These are phyloP conservation scores for Syzygium jambos DNA, from an alignment of 345 rosid species.

Conservation along the genomic window DNA sequence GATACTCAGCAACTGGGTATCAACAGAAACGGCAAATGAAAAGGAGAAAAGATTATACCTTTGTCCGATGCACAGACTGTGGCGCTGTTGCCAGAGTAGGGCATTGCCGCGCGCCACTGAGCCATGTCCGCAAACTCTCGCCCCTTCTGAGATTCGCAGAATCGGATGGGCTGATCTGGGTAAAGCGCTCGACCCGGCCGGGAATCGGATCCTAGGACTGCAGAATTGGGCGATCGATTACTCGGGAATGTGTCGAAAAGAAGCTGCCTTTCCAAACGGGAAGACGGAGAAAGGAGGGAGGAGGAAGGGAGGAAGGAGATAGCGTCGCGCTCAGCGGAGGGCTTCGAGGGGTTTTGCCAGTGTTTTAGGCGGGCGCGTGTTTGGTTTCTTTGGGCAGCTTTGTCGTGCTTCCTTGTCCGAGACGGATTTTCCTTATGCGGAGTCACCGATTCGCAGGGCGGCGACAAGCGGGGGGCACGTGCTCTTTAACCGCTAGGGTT, in stretches of 20 bases:
- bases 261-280: not conserved
- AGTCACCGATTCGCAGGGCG: too few species aligned
- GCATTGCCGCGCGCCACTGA: constrained; percentile 1
- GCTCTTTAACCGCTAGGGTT: too few species aligned
- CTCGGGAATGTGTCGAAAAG: not conserved
- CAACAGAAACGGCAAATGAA: not conserved
- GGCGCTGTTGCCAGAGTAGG: not conserved
- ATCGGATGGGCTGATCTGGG: not conserved
- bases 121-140: not conserved
- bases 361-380: not conserved
- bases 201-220: not conserved
- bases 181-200: not conserved
- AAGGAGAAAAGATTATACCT: not conserved
- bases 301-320: not conserved
- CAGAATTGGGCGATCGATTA: not conserved
- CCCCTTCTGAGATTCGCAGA: not conserved
- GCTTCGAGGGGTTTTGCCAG: not conserved
- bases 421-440: too few species aligned
- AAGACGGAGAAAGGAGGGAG: not conserved
- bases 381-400: not conserved
- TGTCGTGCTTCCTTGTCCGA: too few species aligned
- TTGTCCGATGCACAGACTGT: not conserved
- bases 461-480: too few species aligned
- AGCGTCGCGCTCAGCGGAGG: not conserved
- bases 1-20: not conserved